phyloP scores from a whole-genome alignment of 441 rosid species.

The Bocquillonia castaneifolia region DNA sequence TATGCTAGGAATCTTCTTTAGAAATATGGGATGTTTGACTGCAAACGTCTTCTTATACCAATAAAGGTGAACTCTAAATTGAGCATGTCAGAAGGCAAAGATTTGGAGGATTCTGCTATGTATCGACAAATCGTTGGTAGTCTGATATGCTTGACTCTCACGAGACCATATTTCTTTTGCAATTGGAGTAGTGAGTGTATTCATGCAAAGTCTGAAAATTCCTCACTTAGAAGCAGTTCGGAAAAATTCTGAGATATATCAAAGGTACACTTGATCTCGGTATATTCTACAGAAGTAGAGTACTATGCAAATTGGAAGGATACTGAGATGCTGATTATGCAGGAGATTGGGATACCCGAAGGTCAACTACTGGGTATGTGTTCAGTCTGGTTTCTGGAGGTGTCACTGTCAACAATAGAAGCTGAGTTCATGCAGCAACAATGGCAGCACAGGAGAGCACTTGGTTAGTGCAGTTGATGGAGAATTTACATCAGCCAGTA shows the following conservation, averaged over 20 bases:
- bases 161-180: background rate
- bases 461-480: no score
- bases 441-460: no score
- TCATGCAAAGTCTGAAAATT: background rate
- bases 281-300: background rate
- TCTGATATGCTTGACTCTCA: background rate
- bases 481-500: background rate
- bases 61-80: background rate
- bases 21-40: no score
- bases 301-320: background rate
- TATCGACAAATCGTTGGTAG: no score
- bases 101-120: no score
- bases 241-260: background rate
- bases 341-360: background rate
- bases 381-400: background rate
- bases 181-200: background rate
- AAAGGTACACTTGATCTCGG: background rate
- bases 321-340: background rate
- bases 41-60: no score
- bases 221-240: background rate
- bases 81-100: no score
- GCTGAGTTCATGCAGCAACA: background rate
- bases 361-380: background rate
- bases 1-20: no score
- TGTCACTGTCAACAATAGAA: background rate